Conservation (phyloP, 768 basidiomycete species). For the Termitomyces sp. region DNA sequence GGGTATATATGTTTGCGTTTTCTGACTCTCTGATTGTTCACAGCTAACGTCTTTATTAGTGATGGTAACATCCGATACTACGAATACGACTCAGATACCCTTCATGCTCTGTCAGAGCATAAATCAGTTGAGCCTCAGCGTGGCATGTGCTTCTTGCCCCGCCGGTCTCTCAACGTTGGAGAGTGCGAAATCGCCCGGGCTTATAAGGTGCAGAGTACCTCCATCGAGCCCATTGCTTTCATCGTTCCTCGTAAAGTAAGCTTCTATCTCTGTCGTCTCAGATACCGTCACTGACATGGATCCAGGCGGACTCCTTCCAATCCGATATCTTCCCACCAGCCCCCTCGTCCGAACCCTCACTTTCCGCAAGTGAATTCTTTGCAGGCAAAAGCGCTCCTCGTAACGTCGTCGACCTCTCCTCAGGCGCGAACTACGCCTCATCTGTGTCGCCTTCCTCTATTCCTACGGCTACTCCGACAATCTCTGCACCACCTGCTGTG, state of each 20-base stretch:
- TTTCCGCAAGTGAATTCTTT: slow-evolving; percentile 84
- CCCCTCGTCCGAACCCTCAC: slow-evolving; percentile 71
- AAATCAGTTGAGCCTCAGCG: slow-evolving; percentile 91
- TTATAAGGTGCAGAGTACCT: slow-evolving; percentile 74
- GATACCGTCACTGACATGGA: neutral
- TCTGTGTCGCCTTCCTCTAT: slow-evolving; percentile 25
- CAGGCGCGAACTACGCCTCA: slow-evolving; percentile 38
- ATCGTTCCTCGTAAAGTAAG: slow-evolving; percentile 89
- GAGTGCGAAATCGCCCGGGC: slow-evolving; percentile 96
- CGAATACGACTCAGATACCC: slow-evolving; percentile 85
- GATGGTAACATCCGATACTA: slow-evolving; percentile 99
- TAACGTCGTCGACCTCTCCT: slow-evolving; percentile 77
- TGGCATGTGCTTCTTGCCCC: slow-evolving; percentile 95
- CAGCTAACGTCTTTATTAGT: slow-evolving; percentile 28
- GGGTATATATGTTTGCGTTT: slow-evolving; percentile 58
- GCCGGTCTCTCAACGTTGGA: slow-evolving; percentile 79
- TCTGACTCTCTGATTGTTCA: slow-evolving; percentile 11
- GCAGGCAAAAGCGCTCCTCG: slow-evolving; percentile 72
- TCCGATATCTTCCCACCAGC: slow-evolving; percentile 96
- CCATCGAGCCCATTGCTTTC: slow-evolving; percentile 89
- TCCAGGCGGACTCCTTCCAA: slow-evolving; percentile 90
- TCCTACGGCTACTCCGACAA: slow-evolving; percentile 27
- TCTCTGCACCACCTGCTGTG: slow-evolving; percentile 10
- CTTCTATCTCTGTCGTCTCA: slow-evolving; percentile 1
- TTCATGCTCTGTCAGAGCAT: slow-evolving; percentile 76